Percentiles rank a stretch among this genome's conserved stretches.
These are phyloP conservation scores for Incumbomyces delicatus DNA, from an alignment of 2,329 filamentous ascomycete genomes.

Conservation along the genomic window DNA sequence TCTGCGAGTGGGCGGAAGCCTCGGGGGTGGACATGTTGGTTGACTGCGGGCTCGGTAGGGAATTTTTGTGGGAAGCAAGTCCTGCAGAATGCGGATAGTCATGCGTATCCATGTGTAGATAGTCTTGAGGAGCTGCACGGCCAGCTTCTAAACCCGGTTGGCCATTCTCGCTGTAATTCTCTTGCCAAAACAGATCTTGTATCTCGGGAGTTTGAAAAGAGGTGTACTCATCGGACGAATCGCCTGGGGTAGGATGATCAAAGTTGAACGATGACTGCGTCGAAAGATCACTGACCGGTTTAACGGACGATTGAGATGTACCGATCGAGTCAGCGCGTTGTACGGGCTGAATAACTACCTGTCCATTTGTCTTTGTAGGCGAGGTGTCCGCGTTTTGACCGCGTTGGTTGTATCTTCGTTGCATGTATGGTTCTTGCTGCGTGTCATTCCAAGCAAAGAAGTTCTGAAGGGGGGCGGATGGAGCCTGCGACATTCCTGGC, in stretches of 20 bases:
- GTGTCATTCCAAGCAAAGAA: neutral
- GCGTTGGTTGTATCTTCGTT: neutral
- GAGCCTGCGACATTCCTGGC: conserved; percentile 2
- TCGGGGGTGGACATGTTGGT: conserved; percentile 4
- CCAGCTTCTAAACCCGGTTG: conserved; percentile 9
- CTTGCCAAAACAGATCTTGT: conserved; percentile 5
- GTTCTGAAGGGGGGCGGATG: neutral
- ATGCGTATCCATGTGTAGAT: neutral
- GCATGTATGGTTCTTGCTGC: neutral
- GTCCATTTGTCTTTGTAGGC: neutral
- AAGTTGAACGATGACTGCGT: conserved; percentile 5
- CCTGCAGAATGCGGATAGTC: neutral
- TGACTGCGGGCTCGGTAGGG: conserved; percentile 3
- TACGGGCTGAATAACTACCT: neutral
- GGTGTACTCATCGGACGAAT: neutral
- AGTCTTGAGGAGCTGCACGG: conserved; percentile 9
- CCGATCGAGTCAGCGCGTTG: neutral
- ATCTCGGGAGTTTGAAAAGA: conserved; percentile 4
- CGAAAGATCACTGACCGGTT: neutral
- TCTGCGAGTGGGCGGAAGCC: neutral
- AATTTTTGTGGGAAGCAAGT: conserved; percentile 1
- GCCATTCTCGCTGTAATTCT: conserved; percentile 1
- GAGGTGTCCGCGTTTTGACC: neutral
- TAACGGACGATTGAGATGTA: neutral
- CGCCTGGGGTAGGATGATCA: neutral